These are phyloP conservation scores for Ampelocalamus luodianensis DNA, from an alignment of 176 grass and related monocot species.

Conservation along the genomic window DNA sequence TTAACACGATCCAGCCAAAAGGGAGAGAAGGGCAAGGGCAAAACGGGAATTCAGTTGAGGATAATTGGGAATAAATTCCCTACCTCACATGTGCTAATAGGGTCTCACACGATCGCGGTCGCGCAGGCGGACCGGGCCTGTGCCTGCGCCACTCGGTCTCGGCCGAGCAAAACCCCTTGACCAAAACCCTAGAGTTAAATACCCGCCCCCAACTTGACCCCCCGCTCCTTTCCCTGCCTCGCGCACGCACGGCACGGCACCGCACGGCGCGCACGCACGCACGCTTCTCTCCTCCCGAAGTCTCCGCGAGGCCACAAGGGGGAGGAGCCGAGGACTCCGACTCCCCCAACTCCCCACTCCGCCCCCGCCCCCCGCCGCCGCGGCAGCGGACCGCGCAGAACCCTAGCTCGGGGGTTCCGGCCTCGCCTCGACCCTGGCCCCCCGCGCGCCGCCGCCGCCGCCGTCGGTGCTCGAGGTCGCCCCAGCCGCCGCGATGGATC, in stretches of 20 bases:
- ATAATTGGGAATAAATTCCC: no score
- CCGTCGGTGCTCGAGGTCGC: background rate
- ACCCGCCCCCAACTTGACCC: background rate
- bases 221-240: conserved; percentile 36
- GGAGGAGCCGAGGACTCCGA: conserved; percentile 11
- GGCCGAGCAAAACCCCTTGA: conserved; percentile 17
- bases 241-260: conserved; percentile 8
- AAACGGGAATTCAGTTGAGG: no score
- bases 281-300: conserved; percentile 30
- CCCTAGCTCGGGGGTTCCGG: conserved; percentile 21
- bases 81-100: no score
- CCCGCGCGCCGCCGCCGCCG: no score
- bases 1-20: no score
- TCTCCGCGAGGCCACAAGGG: conserved; percentile 40
- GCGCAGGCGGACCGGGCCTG: no score
- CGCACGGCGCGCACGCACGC: conserved; percentile 8
- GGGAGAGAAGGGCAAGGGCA: no score
- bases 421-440: background rate
- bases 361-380: background rate
- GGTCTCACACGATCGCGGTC: no score
- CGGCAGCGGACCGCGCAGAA: conserved; percentile 27
- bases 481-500: conserved; percentile 66
- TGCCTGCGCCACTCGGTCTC: background rate
- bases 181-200: conserved; percentile 85
- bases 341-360: conserved; percentile 37